Evolutionary conservation across 2,329 filamentous ascomycete species (phyloP), one percentile per base, ranked within the genome.

Genomic region (Neurospora crassa): DNA sequence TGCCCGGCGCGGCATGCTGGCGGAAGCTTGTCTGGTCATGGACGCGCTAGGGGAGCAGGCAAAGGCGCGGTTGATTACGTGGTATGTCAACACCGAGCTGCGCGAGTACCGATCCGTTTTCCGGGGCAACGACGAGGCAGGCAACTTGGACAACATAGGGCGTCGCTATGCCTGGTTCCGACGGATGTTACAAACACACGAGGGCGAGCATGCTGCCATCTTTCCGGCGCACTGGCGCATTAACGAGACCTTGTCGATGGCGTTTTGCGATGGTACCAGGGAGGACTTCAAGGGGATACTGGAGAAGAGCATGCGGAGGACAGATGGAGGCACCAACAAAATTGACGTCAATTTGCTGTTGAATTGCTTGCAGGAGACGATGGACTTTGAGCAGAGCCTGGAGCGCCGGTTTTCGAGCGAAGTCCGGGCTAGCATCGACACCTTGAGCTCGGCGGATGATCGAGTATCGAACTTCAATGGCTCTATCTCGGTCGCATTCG

Each of bases 31-130:
- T 79, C 84, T 92, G 74, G 95, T 99, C 45, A 95, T 97, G 87
- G 96, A 99, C 83, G 93, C 96, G 14, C 84, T 99, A 24, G 96
- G 96, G 1, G 95, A 98, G 53, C 89, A 91, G 78, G 96, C 96
- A 34, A 89, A 92, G 76, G 87, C 90, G 8, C 86, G 96, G 67
- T 83, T 99, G 47, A 88, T 97, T 78, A 96, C 92, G 12, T 99
- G 96, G 96, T 99, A 99, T 80, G 94, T 97, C 82, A 99, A 99
- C 79, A 97, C 96, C 2, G 93, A 97, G 82, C 84, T 99, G 75
- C 89, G 96, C 68, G 96, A 99, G 82, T 99, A 99, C 79, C 88
- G 96, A 69, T 93, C 97, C 78, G 93, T 99, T 0, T 99, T 99
- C 81, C 88, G 94, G 53, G 95, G 95, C 45, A 98, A 96, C 77